These are phyloP conservation scores for Monilinia fructicola DNA, from an alignment of 2,329 filamentous ascomycete species.

Conservation along the genomic window DNA sequence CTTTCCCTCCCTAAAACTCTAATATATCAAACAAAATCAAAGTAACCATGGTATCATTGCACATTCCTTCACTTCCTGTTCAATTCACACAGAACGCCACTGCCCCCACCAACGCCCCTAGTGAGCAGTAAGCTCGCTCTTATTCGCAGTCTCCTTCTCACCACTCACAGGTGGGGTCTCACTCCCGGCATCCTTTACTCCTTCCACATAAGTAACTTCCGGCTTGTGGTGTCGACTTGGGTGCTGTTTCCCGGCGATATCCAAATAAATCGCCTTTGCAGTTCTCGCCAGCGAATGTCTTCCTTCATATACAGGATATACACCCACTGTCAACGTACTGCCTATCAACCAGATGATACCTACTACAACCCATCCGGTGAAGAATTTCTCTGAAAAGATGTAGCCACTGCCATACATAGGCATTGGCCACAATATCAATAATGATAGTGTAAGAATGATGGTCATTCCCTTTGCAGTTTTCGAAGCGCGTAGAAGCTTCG, in stretches of 20 bases:
- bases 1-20: no score
- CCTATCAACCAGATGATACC: slow-evolving; percentile 80
- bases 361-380: slow-evolving; percentile 76
- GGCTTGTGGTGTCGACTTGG: slow-evolving; percentile 35
- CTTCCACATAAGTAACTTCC: slow-evolving; percentile 36
- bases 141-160: slow-evolving; percentile 30
- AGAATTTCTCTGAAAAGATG: slow-evolving; percentile 79
- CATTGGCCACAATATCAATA: slow-evolving; percentile 87
- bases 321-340: slow-evolving; percentile 68
- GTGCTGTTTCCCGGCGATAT: slow-evolving; percentile 51
- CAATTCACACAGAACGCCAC: background rate
- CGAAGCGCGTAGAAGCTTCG: slow-evolving; percentile 54
- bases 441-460: slow-evolving; percentile 62
- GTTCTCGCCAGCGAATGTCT: slow-evolving; percentile 64
- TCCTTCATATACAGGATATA: slow-evolving; percentile 82
- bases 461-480: slow-evolving; percentile 53
- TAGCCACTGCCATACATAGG: slow-evolving; percentile 84
- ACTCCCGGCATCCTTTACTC: slow-evolving; percentile 31
- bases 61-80: background rate
- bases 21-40: background rate
- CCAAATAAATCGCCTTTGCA: slow-evolving; percentile 58
- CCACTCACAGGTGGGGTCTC: slow-evolving; percentile 29
- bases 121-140: background rate
- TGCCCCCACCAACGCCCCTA: background rate
- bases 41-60: slow-evolving; percentile 6